phyloP scores from a whole-genome alignment of 768 basidiomycete species.

The Mrakia blollopis region DNA sequence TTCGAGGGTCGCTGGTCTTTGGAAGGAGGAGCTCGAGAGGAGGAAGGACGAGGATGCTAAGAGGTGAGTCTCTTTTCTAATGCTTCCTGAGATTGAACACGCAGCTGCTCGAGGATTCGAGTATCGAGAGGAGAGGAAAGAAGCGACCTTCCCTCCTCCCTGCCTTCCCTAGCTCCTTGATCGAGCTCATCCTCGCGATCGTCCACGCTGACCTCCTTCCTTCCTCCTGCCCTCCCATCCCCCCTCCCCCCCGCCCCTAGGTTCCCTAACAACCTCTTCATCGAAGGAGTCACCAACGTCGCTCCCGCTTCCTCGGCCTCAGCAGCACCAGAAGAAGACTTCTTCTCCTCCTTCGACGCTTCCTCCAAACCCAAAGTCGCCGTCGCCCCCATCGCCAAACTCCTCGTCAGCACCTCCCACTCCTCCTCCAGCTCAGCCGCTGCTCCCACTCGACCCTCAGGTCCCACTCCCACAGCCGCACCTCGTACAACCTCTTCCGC shows the following conservation, averaged over 20 bases:
- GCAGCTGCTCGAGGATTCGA: neutral
- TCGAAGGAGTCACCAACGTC: slow-evolving; percentile 67
- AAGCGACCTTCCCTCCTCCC: no score
- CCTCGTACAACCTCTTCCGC: slow-evolving; percentile 66
- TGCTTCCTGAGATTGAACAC: neutral
- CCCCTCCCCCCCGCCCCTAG: slow-evolving; percentile 45
- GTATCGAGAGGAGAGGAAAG: neutral
- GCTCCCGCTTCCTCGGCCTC: slow-evolving; percentile 40
- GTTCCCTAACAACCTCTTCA: slow-evolving; percentile 64
- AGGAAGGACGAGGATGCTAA: slow-evolving; percentile 69
- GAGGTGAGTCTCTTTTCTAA: slow-evolving; percentile 51
- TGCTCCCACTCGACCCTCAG: slow-evolving; percentile 51
- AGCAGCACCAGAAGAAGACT: slow-evolving; percentile 62
- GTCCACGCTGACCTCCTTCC: neutral
- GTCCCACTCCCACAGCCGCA: slow-evolving; percentile 40
- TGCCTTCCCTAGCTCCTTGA: no score
- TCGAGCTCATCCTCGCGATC: neutral
- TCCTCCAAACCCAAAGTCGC: slow-evolving; percentile 49
- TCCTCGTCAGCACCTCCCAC: slow-evolving; percentile 47
- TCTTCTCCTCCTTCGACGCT: slow-evolving; percentile 97
- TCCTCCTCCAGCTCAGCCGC: slow-evolving; percentile 46
- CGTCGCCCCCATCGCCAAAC: slow-evolving; percentile 33
- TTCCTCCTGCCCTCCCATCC: neutral
- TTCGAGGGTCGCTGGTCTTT: slow-evolving; percentile 72
- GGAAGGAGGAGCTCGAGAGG: slow-evolving; percentile 83